Base-by-base conservation (phyloP, 2,329 filamentous ascomycete species). In the Scedosporium minutisporum region DNA sequence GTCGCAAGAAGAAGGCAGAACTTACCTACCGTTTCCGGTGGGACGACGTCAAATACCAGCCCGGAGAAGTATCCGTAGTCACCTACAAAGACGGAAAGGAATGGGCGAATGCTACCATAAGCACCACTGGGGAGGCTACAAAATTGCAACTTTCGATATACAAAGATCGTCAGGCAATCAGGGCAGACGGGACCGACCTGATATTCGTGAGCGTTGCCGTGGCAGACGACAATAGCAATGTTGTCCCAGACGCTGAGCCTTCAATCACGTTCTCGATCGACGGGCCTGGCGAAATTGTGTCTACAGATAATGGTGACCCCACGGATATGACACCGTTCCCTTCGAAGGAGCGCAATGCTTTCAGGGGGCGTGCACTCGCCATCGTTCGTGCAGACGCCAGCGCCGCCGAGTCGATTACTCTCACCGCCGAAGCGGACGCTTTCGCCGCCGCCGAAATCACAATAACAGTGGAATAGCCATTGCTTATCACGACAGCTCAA, bases 251-350 rank as follows among this genome's bases (percentile, higher is more conserved):
- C 3, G 81, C 80, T 1, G 69, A 69, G n/a, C 71, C 78, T 64
- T 65, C 65, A 14, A 72, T 83, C 53, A 74, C 71, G 0, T 83
- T 83, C 65, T 73, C 75, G 0, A 65, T 81, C 5, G 67, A 68
- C 0, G 79, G 77, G 0, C 72, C 74, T 0, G 82, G 76, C 1
- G 70, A 76, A 66, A 77, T 84, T 53, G 72, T 80, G 1, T 69
- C 78, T 0, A 83, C 81, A 0, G 80, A 83, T 60, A 83, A 82
- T 61, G 81, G 81, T 1, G 74, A 82, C 61, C 77, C 77, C 3
- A 70, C 74, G 1, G 78, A 81, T 63, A 71, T 78, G 66, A 74
- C 71, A 1, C 66, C 73, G 2, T 81, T 81, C 65, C 74, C 76
- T 1, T 75, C 73, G 2, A 65, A 65, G 9, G 70, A 69, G 41